Evolutionary conservation across 805 yeast species (phyloP).

Genomic region (Kuraishia floccosa): DNA sequence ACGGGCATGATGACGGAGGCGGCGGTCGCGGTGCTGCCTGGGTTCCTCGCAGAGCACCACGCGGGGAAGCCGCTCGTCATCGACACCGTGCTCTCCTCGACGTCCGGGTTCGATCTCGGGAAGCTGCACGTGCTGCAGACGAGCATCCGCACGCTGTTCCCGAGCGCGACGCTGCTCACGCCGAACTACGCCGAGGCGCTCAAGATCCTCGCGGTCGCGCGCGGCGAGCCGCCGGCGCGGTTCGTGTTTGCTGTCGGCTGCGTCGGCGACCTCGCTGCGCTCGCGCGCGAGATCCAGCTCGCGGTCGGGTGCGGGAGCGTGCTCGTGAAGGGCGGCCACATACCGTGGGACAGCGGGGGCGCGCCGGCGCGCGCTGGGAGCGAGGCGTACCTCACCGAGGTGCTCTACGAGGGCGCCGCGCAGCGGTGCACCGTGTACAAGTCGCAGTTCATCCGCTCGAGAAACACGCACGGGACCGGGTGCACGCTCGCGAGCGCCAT

Average conservation of each 20-base stretch:
- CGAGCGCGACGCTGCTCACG: slow-evolving; percentile 48
- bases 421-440: slow-evolving; percentile 28
- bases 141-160: slow-evolving; percentile 30
- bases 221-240: slow-evolving; percentile 27
- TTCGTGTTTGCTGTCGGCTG: slow-evolving; percentile 37
- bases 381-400: slow-evolving; percentile 11
- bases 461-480: slow-evolving; percentile 81
- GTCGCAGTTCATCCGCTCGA: slow-evolving; percentile 32
- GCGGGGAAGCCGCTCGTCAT: slow-evolving; percentile 34
- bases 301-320: slow-evolving; percentile 37
- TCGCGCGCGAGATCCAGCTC: slow-evolving; percentile 26
- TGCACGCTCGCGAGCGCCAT: slow-evolving; percentile 79
- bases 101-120: slow-evolving; percentile 56
- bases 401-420: slow-evolving; percentile 17
- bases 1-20: slow-evolving; percentile 63
- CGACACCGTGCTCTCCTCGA: slow-evolving; percentile 80
- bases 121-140: slow-evolving; percentile 30
- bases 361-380: slow-evolving; percentile 7
- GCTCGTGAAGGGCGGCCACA: slow-evolving; percentile 79
- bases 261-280: slow-evolving; percentile 20
- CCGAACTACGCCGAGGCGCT: slow-evolving; percentile 73
- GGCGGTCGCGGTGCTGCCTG: slow-evolving; percentile 34
- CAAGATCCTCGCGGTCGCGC: slow-evolving; percentile 38
- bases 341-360: slow-evolving; percentile 28
- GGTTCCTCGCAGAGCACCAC: slow-evolving; percentile 20